Conservation (phyloP, 192 early-diverging fungal species). For the Coemansia sp. region DNA sequence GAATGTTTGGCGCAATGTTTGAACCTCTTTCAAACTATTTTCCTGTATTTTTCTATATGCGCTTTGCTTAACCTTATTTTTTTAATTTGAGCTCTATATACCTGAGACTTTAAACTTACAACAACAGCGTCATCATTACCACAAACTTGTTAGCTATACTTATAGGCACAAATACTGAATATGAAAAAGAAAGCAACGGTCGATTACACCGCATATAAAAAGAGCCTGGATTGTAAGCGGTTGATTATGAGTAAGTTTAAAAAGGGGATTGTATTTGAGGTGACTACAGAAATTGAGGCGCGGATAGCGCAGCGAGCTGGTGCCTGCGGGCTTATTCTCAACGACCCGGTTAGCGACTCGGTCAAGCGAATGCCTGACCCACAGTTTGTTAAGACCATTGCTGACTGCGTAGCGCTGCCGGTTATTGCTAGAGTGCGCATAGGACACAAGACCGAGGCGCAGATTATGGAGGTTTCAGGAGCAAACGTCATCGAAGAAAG, state of each 20-base stretch:
- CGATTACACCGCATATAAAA: too few relatives aligned
- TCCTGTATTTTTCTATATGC: too few relatives aligned
- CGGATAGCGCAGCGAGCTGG: not conserved
- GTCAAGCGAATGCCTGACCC: slow-evolving; percentile 3
- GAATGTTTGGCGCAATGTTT: too few relatives aligned
- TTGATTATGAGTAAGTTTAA: not conserved
- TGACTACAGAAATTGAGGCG: not conserved
- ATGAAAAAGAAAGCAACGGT: too few relatives aligned
- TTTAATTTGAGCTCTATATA: too few relatives aligned
- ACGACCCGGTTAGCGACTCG: not conserved
- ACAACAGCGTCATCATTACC: too few relatives aligned
- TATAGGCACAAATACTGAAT: too few relatives aligned
- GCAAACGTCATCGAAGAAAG: slow-evolving; percentile 8
- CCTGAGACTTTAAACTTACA: too few relatives aligned
- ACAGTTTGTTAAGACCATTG: not conserved
- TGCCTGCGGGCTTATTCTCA: not conserved
- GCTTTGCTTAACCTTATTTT: too few relatives aligned
- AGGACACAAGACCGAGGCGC: not conserved
- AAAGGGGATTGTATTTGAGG: not conserved
- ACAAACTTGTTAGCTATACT: too few relatives aligned
- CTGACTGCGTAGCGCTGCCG: not conserved
- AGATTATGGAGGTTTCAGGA: not conserved
- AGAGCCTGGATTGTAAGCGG: too few relatives aligned
- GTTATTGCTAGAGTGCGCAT: slow-evolving; percentile 4
- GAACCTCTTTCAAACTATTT: too few relatives aligned